A percentile compares a stretch with the other conserved stretches of the same genome.
These are phyloP conservation scores for Perkinsus olseni DNA, from an alignment of 169 alveolate genomes.

Conservation along the genomic window DNA sequence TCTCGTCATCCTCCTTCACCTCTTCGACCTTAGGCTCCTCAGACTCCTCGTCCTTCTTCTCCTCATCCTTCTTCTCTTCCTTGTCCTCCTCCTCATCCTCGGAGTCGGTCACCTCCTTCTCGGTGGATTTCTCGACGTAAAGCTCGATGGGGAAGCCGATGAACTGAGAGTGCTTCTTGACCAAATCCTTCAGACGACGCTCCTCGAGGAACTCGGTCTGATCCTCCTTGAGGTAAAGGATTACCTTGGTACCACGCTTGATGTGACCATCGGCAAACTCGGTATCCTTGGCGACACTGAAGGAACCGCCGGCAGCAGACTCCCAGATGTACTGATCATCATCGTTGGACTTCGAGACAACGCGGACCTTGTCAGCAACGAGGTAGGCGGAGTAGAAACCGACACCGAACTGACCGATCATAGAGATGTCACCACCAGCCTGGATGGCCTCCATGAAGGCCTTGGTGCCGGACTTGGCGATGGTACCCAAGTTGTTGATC, in stretches of 20 bases:
- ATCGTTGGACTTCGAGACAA: constrained; percentile 88
- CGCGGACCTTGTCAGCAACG: constrained; percentile 96
- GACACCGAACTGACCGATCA: constrained; percentile 99
- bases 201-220: constrained; percentile 94
- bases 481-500: constrained; percentile 94
- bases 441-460: constrained; percentile 97
- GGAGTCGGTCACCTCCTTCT: constrained; percentile 94
- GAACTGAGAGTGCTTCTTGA: constrained; percentile 99
- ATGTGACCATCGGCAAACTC: constrained; percentile 56
- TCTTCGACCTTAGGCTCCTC: constrained; percentile 60
- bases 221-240: constrained; percentile 93
- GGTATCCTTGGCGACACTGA: constrained; percentile 85
- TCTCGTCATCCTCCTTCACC: constrained; percentile 54
- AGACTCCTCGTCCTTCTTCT: constrained; percentile 47
- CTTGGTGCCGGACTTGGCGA: constrained; percentile 97
- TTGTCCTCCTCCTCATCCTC: constrained; percentile 87
- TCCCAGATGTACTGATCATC: constrained; percentile 97
- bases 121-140: constrained; percentile 91
- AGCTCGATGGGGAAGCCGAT: constrained; percentile 97
- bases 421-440: constrained; percentile 95
- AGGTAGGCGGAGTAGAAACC: constrained; percentile 99
- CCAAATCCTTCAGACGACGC: constrained; percentile 92
- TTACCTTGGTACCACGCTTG: constrained; percentile 92
- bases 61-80: constrained; percentile 41
- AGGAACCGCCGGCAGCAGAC: constrained; percentile 96